These are phyloP conservation scores for Calophaca sinica DNA, from an alignment of 306 rosid species.

Conservation along the genomic window DNA sequence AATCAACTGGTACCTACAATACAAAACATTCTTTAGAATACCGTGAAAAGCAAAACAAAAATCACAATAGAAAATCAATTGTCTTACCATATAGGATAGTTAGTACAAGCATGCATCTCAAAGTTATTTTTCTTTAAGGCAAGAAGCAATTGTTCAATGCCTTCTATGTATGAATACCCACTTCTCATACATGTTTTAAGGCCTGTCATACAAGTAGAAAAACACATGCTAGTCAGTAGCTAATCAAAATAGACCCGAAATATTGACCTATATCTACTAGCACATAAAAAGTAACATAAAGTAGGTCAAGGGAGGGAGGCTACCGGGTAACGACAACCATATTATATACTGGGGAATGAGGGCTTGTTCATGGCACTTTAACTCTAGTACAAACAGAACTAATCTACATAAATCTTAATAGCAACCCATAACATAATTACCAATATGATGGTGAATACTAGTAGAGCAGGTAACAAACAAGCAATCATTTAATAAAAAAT, in stretches of 20 bases:
- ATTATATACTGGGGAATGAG: not conserved
- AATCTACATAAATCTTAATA: conserved; percentile 6
- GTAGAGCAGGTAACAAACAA: too few species aligned
- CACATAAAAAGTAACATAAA: conserved; percentile 9
- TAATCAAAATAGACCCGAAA: conserved; percentile 34
- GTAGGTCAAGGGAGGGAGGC: conserved; percentile 1
- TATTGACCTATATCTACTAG: conserved; percentile 12
- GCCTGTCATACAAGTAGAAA: conserved; percentile 61
- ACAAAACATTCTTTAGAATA: conserved; percentile 34
- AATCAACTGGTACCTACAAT: conserved; percentile 80
- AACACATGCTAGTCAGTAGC: conserved; percentile 35
- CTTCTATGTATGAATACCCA: conserved; percentile 80
- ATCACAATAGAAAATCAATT: conserved; percentile 25
- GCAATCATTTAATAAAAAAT: conserved; percentile 25
- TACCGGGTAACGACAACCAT: not conserved
- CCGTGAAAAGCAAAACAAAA: conserved; percentile 39
- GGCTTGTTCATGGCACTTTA: not conserved
- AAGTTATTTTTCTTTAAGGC: conserved; percentile 70
- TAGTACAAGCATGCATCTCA: conserved; percentile 96
- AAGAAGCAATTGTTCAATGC: conserved; percentile 78
- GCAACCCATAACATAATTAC: conserved; percentile 1
- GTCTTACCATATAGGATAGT: conserved; percentile 88
- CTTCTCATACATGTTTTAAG: conserved; percentile 78
- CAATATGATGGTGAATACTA: too few species aligned
- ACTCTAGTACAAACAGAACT: not conserved